Base-by-base conservation (phyloP, 805 yeast species). In the Saccharomycopsis olivae region DNA sequence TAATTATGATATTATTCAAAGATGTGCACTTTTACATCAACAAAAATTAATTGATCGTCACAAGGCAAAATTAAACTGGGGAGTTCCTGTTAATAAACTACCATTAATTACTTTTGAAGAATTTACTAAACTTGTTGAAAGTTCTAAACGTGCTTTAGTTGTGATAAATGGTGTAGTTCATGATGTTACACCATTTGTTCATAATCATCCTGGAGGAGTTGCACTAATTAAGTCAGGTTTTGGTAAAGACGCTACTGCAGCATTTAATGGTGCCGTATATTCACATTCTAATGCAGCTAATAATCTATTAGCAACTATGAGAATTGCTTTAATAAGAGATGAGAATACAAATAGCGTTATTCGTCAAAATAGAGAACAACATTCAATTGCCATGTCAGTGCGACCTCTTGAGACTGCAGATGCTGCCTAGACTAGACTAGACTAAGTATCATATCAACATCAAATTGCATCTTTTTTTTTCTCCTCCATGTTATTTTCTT, bases 251-350 rank as follows among this genome's bases (percentile, higher is more conserved):
- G 96, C 95, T 6, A 87, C 96, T 2, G 77, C 82, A 38, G 96
- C 94, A 2, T 88, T 88, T 59, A 86, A 80, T 57, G 96, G 97
- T 17, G 96, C 95, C 2, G 96, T 88, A 10, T 88, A 88, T 61
- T 74, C 75, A 41, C 97, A 88, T 58, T 81, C 92, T 51, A 86
- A 89, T 42, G 96, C 96, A 0, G 96, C 96, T 1, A 82, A 80
- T 54, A 88, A 88, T 59, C 60, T 88, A 45, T 64, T 88, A 45
- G 94, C 95, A 2, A 88, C 95, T 1, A 86, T 88, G 96, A 71
- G 97, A 53, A 79, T 88, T 13, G 95, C 94, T 1, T 88, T 83
- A 19, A 65, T 83, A 17, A 36, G 39, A 23, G 75, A 87, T 46
- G 81, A 84, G 13, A 88, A 88, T 8, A 71, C 82, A 47, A 89